Evolutionary conservation across 768 basidiomycete genomes (phyloP).

Genomic region (Naganishia onofrii): DNA sequence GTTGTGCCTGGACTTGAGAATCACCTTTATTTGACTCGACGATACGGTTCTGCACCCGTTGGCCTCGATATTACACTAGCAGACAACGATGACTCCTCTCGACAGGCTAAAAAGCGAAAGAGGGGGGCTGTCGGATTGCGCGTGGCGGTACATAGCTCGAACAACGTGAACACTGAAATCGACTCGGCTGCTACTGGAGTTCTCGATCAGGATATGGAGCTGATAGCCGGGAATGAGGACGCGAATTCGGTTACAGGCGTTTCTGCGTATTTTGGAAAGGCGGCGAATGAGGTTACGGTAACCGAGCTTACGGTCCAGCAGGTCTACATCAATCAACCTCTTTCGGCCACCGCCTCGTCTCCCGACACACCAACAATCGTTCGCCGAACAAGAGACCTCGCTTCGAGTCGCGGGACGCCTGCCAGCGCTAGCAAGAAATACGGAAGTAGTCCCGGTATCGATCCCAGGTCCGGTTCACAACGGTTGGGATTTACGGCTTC

Average conservation of each 20-base stretch:
- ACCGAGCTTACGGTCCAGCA: neutral
- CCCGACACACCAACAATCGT: neutral
- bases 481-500: neutral
- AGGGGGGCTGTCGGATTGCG: neutral
- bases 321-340: neutral
- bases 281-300: neutral
- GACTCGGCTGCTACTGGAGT: too few relatives aligned
- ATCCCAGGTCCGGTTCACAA: neutral
- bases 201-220: too few relatives aligned
- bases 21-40: too few relatives aligned
- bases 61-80: neutral
- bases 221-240: neutral
- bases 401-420: neutral
- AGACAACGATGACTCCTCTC: neutral
- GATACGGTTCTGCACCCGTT: neutral
- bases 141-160: too few relatives aligned
- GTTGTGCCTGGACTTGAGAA: too few relatives aligned
- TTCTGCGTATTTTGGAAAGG: neutral
- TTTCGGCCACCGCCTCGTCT: neutral
- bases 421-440: neutral
- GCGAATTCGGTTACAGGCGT: neutral
- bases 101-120: neutral
- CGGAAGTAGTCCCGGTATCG: neutral
- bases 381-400: too few relatives aligned
- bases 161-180: too few relatives aligned